Base-by-base conservation (phyloP, 2,329 filamentous ascomycete genomes). In the Aspergillus novoparasiticus region DNA sequence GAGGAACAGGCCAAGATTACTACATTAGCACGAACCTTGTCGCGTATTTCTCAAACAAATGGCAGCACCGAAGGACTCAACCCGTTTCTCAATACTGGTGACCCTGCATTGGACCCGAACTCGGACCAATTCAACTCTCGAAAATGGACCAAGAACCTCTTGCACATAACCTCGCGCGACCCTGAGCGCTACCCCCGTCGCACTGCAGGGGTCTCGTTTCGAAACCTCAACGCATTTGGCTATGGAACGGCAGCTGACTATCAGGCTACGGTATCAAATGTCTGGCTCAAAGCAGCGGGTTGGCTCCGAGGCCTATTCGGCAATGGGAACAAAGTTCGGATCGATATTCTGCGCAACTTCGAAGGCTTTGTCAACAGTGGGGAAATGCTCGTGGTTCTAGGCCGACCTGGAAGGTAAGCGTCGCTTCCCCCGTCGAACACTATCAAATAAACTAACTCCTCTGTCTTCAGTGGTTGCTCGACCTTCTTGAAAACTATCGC, bases 401-500 rank as follows among this genome's bases (percentile, higher is more conserved):
- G 84, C 2, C 79, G 79, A 26, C 81, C 81, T 8, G 81, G 81
- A 61, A 80, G 75, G 76, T 76, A 67, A 65, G 62, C 39, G 34
- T 19, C 16, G 28, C 48, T 3, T 8, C 21, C 12, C 12, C 45
- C 5, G 4, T n/a, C 21, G 8, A 19, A 3, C 32, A 46, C n/a
- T 8, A 45, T 21, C 14, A 16, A 21, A 16, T 21, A 28, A 12
- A 6, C 51, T 41, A 50, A 41, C 53, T 26, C 10, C 60, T 32
- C 68, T 23, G 10, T 46, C 50, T 60, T 9, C 11, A 77, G 78
- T 66, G 80, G 80, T 59, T 96, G 93, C 76, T 92, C 90, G 19
- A 96, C 93, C 2, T 89, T 96, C 66, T 82, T 96, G 62, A 96
- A 96, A 81, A 91, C 92, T 0, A 87, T 96, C 68, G 87, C 92